Conservation (phyloP, 2,329 filamentous ascomycete species). For the Claviceps fusiformis region DNA sequence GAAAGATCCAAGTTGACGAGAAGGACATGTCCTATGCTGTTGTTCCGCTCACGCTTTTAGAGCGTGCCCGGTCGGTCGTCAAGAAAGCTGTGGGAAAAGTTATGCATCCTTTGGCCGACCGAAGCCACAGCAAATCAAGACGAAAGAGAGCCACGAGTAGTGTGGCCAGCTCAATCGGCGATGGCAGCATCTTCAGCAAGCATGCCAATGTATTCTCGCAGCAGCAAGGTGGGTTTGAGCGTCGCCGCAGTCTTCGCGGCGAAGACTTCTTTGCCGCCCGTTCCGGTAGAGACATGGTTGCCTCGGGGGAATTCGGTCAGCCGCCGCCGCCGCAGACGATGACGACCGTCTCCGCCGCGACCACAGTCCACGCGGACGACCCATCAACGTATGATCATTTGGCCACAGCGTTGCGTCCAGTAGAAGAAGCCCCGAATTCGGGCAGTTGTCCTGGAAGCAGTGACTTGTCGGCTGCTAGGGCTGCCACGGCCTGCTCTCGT, state of each 20-base stretch:
- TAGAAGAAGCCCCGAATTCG: slow-evolving; percentile 6
- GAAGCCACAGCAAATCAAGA: slow-evolving; percentile 39
- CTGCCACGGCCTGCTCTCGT: slow-evolving; percentile 6
- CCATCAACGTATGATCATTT: slow-evolving; percentile 24
- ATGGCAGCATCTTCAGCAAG: slow-evolving; percentile 31
- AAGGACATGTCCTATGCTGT: slow-evolving; percentile 84
- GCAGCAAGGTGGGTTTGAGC: slow-evolving; percentile 38
- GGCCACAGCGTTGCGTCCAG: slow-evolving; percentile 23
- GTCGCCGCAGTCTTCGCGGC: slow-evolving; percentile 39
- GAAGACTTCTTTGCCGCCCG: slow-evolving; percentile 38
- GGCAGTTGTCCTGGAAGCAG: not conserved
- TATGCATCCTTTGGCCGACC: slow-evolving; percentile 45
- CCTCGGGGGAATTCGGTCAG: slow-evolving; percentile 12
- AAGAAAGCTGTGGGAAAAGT: slow-evolving; percentile 53
- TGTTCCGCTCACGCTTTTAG: slow-evolving; percentile 74
- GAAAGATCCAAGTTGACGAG: slow-evolving; percentile 83
- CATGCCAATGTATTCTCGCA: slow-evolving; percentile 30
- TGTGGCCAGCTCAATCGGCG: slow-evolving; percentile 49
- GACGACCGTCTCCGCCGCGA: slow-evolving; percentile 5
- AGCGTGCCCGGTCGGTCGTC: slow-evolving; percentile 68
- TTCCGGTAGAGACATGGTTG: slow-evolving; percentile 20
- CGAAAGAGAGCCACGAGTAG: slow-evolving; percentile 43
- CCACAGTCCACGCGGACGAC: slow-evolving; percentile 12
- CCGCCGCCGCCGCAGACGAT: slow-evolving; percentile 12
- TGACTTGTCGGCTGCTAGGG: slow-evolving; percentile 15